Evolutionary conservation across 2,329 filamentous ascomycete species (phyloP), one percentile per base, ranked within the genome.

Genomic region (Diaporthe sp.): DNA sequence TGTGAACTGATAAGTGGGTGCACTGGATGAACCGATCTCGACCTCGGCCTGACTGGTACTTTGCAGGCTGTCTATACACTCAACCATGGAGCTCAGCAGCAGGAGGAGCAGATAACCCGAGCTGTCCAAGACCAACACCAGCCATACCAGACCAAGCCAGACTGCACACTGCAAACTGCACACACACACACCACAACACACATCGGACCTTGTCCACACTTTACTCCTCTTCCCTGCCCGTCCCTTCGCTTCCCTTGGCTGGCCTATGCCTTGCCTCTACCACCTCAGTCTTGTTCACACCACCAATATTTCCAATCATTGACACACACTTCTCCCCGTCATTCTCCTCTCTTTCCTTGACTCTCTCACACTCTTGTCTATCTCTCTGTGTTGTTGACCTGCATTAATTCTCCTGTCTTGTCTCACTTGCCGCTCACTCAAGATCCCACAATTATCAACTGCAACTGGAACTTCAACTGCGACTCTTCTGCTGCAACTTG

Each of bases 401-500:
- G 59, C 31, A 51, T 76, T 67, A 49, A 37, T 34, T 37, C 42
- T 72, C n/a, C 51, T 71, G 67, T 59, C 46, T 74, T 71, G 67
- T 59, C 46, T 74, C 72, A 72, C 67, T 61, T 76, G 58, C 51
- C 67, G 53, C 75, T 72, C 49, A 68, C 22, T 37, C 17, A 37
- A n/a, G 12, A 19, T 28, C 53, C 39, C 37, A 59, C 37, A 5
- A 12, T 22, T n/a, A 34, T 2, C 28, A 57, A 42, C 34, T 28
- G 17, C 1, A 57, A 44, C 34, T 53, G 44, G 31, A 37, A 51
- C 22, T 34, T 37, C 46, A 39, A 39, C 62, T 25, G 22, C 34
- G 22, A 9, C 31, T 57, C 13, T 28, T 28, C 8, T 6, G 17
- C 15, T 44, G 42, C 59, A 44, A 44, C 59, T 15, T 28, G 58